Evolutionary conservation across 192 early-diverging fungal species (phyloP).

Genomic region (Rhizoclosmatium globosum): DNA sequence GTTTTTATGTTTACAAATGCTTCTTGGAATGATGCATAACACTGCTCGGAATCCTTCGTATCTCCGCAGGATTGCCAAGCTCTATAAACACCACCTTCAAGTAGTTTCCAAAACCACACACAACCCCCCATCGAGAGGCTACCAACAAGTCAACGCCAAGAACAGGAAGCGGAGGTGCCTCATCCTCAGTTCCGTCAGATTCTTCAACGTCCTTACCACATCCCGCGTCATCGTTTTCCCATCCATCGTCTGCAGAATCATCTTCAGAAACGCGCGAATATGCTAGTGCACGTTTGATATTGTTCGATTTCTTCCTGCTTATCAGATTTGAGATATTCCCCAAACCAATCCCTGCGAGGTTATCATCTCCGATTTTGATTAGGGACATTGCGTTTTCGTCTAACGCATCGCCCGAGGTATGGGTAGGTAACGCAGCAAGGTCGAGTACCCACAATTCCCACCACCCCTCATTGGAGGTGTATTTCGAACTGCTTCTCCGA

Average conservation of each 20-base stretch:
- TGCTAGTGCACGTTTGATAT: slow-evolving; percentile 8
- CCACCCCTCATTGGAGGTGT: not conserved
- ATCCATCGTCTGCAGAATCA: not conserved
- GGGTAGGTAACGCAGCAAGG: not conserved
- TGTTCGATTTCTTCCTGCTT: not conserved
- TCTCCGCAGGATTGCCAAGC: not conserved
- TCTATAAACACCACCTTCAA: slow-evolving; percentile 41
- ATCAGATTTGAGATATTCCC: not conserved
- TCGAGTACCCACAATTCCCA: slow-evolving; percentile 33
- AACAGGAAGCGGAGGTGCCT: slow-evolving; percentile 33
- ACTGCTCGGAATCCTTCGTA: not conserved
- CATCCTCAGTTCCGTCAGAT: slow-evolving; percentile 6
- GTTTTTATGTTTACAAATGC: not conserved
- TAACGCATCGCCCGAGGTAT: too few species aligned
- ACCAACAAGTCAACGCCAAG: slow-evolving; percentile 33
- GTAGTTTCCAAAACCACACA: slow-evolving; percentile 47
- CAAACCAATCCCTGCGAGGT: slow-evolving; percentile 3
- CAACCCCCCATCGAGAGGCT: slow-evolving; percentile 35
- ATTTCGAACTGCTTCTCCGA: not conserved
- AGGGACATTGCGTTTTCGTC: not conserved
- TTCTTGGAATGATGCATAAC: not conserved
- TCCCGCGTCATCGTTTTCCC: slow-evolving; percentile 16
- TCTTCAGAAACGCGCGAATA: not conserved
- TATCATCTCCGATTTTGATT: slow-evolving; percentile 13
- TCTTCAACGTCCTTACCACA: not conserved